phyloP scores from a whole-genome alignment of 2,329 filamentous ascomycete genomes.

The Aspergillus aculeatinus region DNA sequence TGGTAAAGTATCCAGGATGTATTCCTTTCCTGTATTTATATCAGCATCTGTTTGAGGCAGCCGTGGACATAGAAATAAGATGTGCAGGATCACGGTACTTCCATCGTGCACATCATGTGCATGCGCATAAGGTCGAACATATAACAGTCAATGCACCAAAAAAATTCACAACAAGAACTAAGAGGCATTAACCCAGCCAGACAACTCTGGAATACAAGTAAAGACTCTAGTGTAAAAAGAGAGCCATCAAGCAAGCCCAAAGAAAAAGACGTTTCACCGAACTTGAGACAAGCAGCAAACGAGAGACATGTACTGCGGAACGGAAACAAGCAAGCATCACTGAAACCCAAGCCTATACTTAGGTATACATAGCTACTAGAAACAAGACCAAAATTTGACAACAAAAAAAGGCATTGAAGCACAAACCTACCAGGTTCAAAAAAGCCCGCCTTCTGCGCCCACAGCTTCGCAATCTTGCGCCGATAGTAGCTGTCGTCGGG shows the following conservation, averaged over 20 bases:
- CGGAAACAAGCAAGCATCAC: neutral
- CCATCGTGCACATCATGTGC: too few relatives aligned
- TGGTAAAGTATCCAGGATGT: slow-evolving; percentile 55
- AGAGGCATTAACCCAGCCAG: neutral
- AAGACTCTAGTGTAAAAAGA: too few relatives aligned
- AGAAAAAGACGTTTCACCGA: too few relatives aligned
- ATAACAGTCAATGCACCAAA: neutral
- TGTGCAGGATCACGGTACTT: neutral
- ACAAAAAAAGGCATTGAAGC: neutral
- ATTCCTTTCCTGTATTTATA: slow-evolving; percentile 40
- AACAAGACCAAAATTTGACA: too few relatives aligned
- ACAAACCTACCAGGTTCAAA: slow-evolving; percentile 34
- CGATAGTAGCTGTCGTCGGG: slow-evolving; percentile 48
- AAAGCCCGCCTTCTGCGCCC: slow-evolving; percentile 48
- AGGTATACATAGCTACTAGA: too few relatives aligned
- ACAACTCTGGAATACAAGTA: too few relatives aligned
- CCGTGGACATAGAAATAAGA: neutral
- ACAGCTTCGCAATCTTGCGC: slow-evolving; percentile 48
- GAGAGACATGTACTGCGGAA: neutral
- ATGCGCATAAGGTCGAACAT: too few relatives aligned
- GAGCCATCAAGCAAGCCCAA: neutral
- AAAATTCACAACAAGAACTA: neutral
- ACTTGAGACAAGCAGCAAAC: neutral
- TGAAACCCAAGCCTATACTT: too few relatives aligned
- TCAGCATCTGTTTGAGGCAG: too few relatives aligned